Evolutionary conservation across 2,329 filamentous ascomycete genomes (phyloP).

Genomic region (Lasiodiplodia gonubiensis): DNA sequence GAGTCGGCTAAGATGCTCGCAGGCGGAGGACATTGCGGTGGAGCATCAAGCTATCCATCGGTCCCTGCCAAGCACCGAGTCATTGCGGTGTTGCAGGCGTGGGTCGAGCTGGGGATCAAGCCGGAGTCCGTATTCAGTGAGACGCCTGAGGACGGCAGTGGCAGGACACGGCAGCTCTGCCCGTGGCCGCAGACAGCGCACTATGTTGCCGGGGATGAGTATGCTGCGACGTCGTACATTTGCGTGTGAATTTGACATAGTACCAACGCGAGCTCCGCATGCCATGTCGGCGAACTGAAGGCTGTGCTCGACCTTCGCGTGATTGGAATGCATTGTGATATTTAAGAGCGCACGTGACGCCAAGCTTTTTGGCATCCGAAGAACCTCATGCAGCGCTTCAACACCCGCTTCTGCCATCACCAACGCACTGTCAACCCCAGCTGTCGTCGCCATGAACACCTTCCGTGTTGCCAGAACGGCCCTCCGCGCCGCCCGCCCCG

Average conservation of each 20-base stretch:
- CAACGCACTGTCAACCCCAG: constrained; percentile 24
- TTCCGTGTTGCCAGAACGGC: constrained; percentile 90
- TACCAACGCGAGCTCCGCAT: too few relatives aligned
- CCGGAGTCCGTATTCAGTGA: constrained; percentile 22
- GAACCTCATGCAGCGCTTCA: constrained; percentile 26
- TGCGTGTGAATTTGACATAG: neutral
- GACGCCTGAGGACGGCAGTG: constrained; percentile 8
- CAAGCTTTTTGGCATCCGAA: constrained; percentile 28
- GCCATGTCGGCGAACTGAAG: neutral
- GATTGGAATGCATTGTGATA: neutral
- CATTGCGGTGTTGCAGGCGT: constrained; percentile 15
- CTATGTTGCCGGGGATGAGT: neutral
- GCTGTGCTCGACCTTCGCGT: neutral
- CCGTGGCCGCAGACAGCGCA: constrained; percentile 22
- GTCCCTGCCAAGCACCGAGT: constrained; percentile 21
- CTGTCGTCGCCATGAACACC: constrained; percentile 75
- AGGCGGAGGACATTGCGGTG: constrained; percentile 27
- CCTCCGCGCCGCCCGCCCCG: constrained; percentile 76
- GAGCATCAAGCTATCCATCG: constrained; percentile 8
- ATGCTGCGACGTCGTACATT: constrained; percentile 3
- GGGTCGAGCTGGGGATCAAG: constrained; percentile 24
- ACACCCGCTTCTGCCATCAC: constrained; percentile 22
- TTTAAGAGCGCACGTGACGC: constrained; percentile 23
- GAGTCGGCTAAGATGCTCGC: neutral
- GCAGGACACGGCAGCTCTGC: constrained; percentile 23